Evolutionary conservation across 2,329 filamentous ascomycete species (phyloP).

Genomic region (Xylaria digitata): DNA sequence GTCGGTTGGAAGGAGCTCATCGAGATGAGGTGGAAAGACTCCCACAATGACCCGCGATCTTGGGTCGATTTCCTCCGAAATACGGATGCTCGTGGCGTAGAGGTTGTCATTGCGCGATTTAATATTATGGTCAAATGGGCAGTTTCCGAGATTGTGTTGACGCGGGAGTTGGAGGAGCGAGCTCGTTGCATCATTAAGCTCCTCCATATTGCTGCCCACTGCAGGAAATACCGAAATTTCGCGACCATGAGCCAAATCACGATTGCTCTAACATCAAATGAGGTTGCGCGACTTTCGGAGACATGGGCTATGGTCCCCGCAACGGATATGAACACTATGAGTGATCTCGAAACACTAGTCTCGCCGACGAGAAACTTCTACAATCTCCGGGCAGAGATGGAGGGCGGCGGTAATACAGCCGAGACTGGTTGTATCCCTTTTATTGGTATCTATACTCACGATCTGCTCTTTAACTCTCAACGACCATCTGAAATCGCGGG

Average conservation of each 20-base stretch:
- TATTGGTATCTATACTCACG: slow-evolving; percentile 85
- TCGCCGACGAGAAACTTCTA: slow-evolving; percentile 83
- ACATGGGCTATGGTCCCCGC: slow-evolving; percentile 79
- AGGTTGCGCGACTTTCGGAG: slow-evolving; percentile 72
- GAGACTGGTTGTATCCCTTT: slow-evolving; percentile 85
- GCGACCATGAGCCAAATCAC: slow-evolving; percentile 85
- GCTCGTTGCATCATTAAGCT: slow-evolving; percentile 82
- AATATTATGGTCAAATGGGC: slow-evolving; percentile 92
- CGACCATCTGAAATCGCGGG: slow-evolving; percentile 79
- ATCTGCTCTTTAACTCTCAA: slow-evolving; percentile 84
- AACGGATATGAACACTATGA: slow-evolving; percentile 72
- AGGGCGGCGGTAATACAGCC: slow-evolving; percentile 64
- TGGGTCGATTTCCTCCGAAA: slow-evolving; percentile 85
- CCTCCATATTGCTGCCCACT: slow-evolving; percentile 83
- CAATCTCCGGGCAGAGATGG: slow-evolving; percentile 82
- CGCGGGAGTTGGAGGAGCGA: slow-evolving; percentile 76
- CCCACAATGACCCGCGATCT: slow-evolving; percentile 72
- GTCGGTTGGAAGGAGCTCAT: slow-evolving; percentile 91
- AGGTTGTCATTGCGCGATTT: slow-evolving; percentile 86
- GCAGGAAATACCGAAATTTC: slow-evolving; percentile 81
- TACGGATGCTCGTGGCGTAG: slow-evolving; percentile 78
- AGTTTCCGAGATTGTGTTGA: slow-evolving; percentile 82
- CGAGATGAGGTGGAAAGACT: slow-evolving; percentile 83
- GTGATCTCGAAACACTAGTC: slow-evolving; percentile 76
- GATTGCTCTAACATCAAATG: slow-evolving; percentile 79